These are phyloP conservation scores for Xylaria sp. DNA, from an alignment of 2,329 filamentous ascomycete species.

Conservation along the genomic window DNA sequence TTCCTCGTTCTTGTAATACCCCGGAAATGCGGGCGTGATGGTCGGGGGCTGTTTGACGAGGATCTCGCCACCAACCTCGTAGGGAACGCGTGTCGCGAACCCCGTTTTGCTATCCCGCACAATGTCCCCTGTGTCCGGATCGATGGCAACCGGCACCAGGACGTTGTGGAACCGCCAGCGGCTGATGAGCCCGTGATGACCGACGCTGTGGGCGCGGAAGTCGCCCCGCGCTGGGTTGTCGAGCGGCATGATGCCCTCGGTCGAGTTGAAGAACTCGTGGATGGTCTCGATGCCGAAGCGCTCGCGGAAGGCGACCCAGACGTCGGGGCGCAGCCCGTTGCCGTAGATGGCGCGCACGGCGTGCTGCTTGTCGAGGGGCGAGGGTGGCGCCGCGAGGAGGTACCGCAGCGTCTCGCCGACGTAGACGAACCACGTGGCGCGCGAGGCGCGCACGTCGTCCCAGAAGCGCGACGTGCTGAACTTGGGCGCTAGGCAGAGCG, in stretches of 20 bases:
- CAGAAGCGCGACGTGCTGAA: slow-evolving; percentile 79
- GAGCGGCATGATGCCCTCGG: slow-evolving; percentile 74
- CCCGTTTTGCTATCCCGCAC: slow-evolving; percentile 73
- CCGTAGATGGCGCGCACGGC: slow-evolving; percentile 70
- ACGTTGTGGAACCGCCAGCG: slow-evolving; percentile 64
- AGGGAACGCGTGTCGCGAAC: slow-evolving; percentile 71
- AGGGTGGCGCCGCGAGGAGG: slow-evolving; percentile 73
- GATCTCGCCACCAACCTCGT: slow-evolving; percentile 79
- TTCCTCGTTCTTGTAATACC: slow-evolving; percentile 74
- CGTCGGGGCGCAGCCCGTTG: slow-evolving; percentile 75
- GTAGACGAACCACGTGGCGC: slow-evolving; percentile 78
- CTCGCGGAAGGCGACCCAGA: slow-evolving; percentile 73
- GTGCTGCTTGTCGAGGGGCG: slow-evolving; percentile 70
- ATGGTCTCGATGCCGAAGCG: slow-evolving; percentile 72
- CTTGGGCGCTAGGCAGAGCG: slow-evolving; percentile 71
- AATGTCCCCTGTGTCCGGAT: slow-evolving; percentile 75
- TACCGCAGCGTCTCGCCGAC: slow-evolving; percentile 83
- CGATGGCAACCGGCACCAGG: slow-evolving; percentile 74
- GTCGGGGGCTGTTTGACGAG: slow-evolving; percentile 68
- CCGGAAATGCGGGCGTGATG: slow-evolving; percentile 68
- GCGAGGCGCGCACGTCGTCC: slow-evolving; percentile 74
- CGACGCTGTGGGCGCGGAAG: slow-evolving; percentile 72
- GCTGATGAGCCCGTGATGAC: slow-evolving; percentile 74
- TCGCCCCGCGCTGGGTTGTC: slow-evolving; percentile 70
- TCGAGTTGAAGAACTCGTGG: slow-evolving; percentile 81